A percentile compares a stretch with the other conserved stretches of the same genome.
phyloP scores from a whole-genome alignment of 1,284 basidiomycete genomes.

The Quambalaria eucalypti region DNA sequence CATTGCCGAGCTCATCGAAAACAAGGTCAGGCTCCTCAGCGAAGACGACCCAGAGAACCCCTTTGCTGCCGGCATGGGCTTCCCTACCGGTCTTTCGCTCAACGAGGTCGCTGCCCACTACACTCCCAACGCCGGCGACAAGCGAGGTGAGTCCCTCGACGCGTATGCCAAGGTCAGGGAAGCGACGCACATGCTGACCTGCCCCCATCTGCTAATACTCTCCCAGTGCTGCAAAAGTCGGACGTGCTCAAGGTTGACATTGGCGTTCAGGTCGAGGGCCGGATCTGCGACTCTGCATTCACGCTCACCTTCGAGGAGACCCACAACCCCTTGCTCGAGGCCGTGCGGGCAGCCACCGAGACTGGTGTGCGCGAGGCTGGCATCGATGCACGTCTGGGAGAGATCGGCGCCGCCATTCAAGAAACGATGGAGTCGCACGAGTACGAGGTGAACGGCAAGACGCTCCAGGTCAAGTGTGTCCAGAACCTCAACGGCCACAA shows the following conservation, averaged over 20 bases:
- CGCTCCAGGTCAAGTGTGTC: conserved; percentile 54
- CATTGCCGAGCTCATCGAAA: conserved; percentile 87
- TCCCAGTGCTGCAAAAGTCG: conserved; percentile 62
- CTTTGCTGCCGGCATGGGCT: conserved; percentile 80
- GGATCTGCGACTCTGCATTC: conserved; percentile 92
- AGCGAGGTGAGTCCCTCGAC: conserved; percentile 44
- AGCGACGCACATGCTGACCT: neutral
- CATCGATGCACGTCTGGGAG: conserved; percentile 87
- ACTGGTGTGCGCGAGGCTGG: conserved; percentile 70
- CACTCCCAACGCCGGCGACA: conserved; percentile 91
- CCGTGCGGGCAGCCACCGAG: conserved; percentile 87
- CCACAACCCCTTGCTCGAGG: conserved; percentile 79
- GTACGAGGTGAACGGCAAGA: conserved; percentile 78
- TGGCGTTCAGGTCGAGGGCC: conserved; percentile 89
- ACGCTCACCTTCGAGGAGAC: conserved; percentile 81
- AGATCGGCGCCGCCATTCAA: conserved; percentile 84
- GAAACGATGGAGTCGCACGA: conserved; percentile 99
- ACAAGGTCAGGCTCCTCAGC: conserved; percentile 64
- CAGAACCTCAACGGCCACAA: conserved; percentile 46
- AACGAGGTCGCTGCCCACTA: conserved; percentile 97
- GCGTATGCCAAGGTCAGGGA: neutral
- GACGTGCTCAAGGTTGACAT: conserved; percentile 97
- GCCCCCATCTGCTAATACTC: neutral
- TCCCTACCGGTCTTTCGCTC: conserved; percentile 85
- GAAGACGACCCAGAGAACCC: conserved; percentile 64